phyloP scores from a whole-genome alignment of 805 yeast genomes.

The Lachancea nothofagi region DNA sequence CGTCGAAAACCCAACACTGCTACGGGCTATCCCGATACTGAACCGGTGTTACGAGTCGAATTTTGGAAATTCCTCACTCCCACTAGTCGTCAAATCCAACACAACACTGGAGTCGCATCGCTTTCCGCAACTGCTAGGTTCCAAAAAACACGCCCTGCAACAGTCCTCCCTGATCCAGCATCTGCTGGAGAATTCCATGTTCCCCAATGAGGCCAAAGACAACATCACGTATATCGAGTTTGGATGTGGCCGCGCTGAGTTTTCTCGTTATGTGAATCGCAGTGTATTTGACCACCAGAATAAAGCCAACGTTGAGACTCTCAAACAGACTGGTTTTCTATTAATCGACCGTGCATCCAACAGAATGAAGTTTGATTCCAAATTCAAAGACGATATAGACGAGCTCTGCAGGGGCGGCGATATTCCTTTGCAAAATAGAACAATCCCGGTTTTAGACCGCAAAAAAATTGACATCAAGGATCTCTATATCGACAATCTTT shows the following conservation, averaged over 20 bases:
- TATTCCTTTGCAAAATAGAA: conserved; percentile 9
- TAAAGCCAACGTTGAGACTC: neutral
- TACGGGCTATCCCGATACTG: conserved; percentile 28
- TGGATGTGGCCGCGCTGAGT: conserved; percentile 81
- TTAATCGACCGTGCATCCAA: conserved; percentile 73
- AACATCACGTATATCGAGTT: conserved; percentile 55
- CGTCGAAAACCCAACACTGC: conserved; percentile 6
- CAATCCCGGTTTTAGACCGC: conserved; percentile 37
- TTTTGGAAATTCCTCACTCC: conserved; percentile 26
- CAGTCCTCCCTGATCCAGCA: conserved; percentile 78
- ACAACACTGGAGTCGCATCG: conserved; percentile 37
- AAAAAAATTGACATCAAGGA: conserved; percentile 78
- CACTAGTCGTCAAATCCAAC: conserved; percentile 24
- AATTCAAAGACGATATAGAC: conserved; percentile 50
- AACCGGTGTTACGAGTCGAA: conserved; percentile 36
- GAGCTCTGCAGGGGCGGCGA: conserved; percentile 15
- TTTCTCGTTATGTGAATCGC: conserved; percentile 7
- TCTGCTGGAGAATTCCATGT: conserved; percentile 34
- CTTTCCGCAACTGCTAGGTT: conserved; percentile 41
- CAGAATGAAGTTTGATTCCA: conserved; percentile 71
- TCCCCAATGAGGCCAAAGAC: conserved; percentile 14
- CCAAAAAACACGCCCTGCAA: conserved; percentile 73
- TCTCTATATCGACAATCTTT: conserved; percentile 44
- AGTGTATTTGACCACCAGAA: conserved; percentile 14
- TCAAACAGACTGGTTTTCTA: conserved; percentile 38